phyloP scores from a whole-genome alignment of 2,329 filamentous ascomycete genomes.

The Exophiala sideris region DNA sequence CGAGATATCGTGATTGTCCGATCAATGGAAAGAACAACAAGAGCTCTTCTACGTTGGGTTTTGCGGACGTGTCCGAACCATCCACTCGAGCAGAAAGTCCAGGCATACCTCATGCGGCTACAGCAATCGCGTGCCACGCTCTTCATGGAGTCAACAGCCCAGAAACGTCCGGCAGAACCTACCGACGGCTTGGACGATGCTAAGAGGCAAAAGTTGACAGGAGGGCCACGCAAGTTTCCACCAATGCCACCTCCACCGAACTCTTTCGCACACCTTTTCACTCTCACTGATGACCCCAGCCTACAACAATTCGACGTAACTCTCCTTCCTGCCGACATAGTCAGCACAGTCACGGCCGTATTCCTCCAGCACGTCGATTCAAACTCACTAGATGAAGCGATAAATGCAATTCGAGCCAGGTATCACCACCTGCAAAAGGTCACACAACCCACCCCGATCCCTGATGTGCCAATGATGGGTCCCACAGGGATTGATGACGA shows the following conservation, averaged over 20 bases:
- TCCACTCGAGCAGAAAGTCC: constrained; percentile 71
- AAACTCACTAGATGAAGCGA: constrained; percentile 65
- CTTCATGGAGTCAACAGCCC: constrained; percentile 65
- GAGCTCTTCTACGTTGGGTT: constrained; percentile 78
- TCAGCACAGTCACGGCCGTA: constrained; percentile 76
- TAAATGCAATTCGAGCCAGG: constrained; percentile 53
- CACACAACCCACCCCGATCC: constrained; percentile 28
- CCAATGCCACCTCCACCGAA: constrained; percentile 72
- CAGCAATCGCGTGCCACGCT: constrained; percentile 74
- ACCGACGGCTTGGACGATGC: constrained; percentile 68
- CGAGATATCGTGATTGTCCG: constrained; percentile 77
- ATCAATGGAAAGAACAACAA: constrained; percentile 92
- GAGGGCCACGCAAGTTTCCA: constrained; percentile 57
- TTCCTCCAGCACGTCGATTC: constrained; percentile 71
- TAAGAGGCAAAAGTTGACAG: constrained; percentile 73
- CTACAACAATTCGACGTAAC: constrained; percentile 80
- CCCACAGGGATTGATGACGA: constrained; percentile 73
- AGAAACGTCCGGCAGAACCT: constrained; percentile 75
- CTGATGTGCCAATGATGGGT: constrained; percentile 29
- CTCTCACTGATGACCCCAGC: constrained; percentile 71
- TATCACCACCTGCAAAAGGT: constrained; percentile 33
- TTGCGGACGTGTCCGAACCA: constrained; percentile 82
- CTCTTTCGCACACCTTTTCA: constrained; percentile 80
- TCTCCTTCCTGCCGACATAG: constrained; percentile 69
- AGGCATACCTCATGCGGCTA: constrained; percentile 80